Evolutionary conservation across 108 stramenopile species (phyloP).

Genomic region (Skeletonema menzelii): DNA sequence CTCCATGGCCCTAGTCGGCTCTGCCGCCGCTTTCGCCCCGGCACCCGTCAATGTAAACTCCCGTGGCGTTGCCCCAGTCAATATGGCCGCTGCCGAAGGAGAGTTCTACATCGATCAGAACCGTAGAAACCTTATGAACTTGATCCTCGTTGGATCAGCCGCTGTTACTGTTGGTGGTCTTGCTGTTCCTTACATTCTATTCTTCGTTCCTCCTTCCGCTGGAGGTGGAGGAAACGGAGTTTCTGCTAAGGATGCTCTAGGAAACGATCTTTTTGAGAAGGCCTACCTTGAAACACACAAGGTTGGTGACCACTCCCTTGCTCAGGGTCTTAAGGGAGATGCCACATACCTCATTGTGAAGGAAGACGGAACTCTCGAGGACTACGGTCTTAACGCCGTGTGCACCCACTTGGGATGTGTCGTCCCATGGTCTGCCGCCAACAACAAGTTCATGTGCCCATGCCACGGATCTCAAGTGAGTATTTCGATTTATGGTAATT

Average conservation of each 20-base stretch:
- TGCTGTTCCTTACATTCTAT: slow-evolving; percentile 94
- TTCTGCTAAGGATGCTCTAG: slow-evolving; percentile 92
- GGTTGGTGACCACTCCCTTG: slow-evolving; percentile 87
- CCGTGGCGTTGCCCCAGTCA: slow-evolving; percentile 50
- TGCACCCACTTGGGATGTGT: slow-evolving; percentile 99
- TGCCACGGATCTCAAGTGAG: slow-evolving; percentile 94
- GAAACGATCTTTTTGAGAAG: slow-evolving; percentile 85
- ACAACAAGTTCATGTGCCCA: slow-evolving; percentile 99
- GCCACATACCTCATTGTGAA: slow-evolving; percentile 98
- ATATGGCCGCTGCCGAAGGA: slow-evolving; percentile 72
- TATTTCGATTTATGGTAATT: not conserved
- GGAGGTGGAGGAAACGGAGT: slow-evolving; percentile 84
- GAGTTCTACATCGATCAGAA: slow-evolving; percentile 96
- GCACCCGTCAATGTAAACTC: slow-evolving; percentile 45
- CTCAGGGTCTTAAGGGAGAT: slow-evolving; percentile 98
- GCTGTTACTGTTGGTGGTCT: slow-evolving; percentile 91
- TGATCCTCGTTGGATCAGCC: slow-evolving; percentile 91
- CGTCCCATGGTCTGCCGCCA: slow-evolving; percentile 96
- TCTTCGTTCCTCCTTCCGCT: slow-evolving; percentile 94
- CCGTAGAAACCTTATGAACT: slow-evolving; percentile 96
- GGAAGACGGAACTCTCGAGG: slow-evolving; percentile 87
- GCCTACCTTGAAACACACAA: slow-evolving; percentile 90
- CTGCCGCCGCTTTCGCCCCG: slow-evolving; percentile 82
- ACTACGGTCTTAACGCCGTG: slow-evolving; percentile 88
- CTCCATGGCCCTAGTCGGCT: slow-evolving; percentile 63